phyloP scores from a whole-genome alignment of 2,329 filamentous ascomycete species.

The Aspergillus sclerotialis region DNA sequence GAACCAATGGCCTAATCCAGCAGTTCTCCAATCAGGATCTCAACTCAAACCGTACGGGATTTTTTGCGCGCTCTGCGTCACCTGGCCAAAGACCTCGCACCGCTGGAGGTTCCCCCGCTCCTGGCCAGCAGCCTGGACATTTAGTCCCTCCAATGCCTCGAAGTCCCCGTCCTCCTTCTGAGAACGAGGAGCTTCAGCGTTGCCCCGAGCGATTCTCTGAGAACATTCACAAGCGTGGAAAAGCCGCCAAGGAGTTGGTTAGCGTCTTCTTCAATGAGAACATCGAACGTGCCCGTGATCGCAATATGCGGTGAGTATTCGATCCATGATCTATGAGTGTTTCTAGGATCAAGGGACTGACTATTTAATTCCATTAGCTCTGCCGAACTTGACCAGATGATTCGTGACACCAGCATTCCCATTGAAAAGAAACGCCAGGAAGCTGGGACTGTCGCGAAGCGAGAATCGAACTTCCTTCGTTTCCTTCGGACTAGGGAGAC shows the following conservation, averaged over 20 bases:
- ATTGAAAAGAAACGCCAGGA: constrained; percentile 75
- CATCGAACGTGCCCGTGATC: constrained; percentile 88
- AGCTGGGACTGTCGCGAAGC: constrained; percentile 74
- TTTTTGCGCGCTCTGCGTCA: constrained; percentile 63
- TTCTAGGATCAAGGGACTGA: constrained; percentile 2
- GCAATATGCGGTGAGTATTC: constrained; percentile 73
- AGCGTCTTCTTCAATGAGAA: constrained; percentile 95
- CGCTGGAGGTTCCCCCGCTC: constrained; percentile 53
- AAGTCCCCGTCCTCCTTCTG: constrained; percentile 46
- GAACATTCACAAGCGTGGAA: constrained; percentile 68
- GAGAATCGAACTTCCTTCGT: constrained; percentile 86
- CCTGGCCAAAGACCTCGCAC: constrained; percentile 75
- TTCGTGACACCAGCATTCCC: constrained; percentile 68
- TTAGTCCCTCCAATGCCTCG: constrained; percentile 61
- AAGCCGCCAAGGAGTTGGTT: constrained; percentile 58
- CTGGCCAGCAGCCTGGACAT: constrained; percentile 53
- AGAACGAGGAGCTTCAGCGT: constrained; percentile 66
- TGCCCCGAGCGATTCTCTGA: constrained; percentile 83
- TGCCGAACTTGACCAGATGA: constrained; percentile 81
- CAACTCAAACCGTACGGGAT: constrained; percentile 61
- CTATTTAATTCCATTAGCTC: constrained; percentile 51
- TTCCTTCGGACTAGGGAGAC: constrained; percentile 91
- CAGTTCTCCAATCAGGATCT: constrained; percentile 97
- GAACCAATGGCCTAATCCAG: constrained; percentile 83
- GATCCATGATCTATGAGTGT: background rate